These are phyloP conservation scores for Neurospora sp. DNA, from an alignment of 495 filamentous ascomycete species.

Conservation along the genomic window DNA sequence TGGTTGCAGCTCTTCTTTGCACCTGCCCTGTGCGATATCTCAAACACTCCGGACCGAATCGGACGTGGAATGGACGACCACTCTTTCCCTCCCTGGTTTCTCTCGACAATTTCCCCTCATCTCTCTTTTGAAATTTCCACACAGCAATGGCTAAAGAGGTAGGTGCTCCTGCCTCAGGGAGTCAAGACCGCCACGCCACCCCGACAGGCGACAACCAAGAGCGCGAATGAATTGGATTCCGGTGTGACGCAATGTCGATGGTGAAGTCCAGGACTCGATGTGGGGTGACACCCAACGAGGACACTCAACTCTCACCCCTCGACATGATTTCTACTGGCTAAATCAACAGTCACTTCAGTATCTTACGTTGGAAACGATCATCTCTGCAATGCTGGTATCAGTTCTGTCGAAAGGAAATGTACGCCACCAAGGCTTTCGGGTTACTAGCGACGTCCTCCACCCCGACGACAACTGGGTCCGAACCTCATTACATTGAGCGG, in stretches of 20 bases:
- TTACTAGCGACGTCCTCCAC: background rate
- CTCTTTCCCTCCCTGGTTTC: background rate
- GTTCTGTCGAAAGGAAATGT: background rate
- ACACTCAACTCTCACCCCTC: background rate
- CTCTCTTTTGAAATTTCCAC: background rate
- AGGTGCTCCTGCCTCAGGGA: background rate
- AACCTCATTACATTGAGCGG: background rate
- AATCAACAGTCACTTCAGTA: background rate
- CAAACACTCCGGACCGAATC: background rate
- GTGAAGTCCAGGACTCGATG: background rate
- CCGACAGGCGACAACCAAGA: background rate
- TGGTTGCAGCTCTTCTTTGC: background rate
- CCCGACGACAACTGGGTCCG: background rate
- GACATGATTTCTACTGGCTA: background rate
- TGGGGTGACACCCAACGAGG: background rate
- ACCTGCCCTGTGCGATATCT: background rate
- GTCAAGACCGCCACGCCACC: background rate
- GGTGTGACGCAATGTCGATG: background rate
- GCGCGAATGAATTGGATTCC: background rate
- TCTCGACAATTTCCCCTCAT: background rate
- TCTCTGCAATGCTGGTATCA: background rate
- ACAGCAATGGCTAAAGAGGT: background rate
- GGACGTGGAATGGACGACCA: background rate
- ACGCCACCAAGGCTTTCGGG: background rate
- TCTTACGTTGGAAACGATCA: background rate